Base-by-base conservation (phyloP, 2,329 filamentous ascomycete species). In the Neofusicoccum laricinum region DNA sequence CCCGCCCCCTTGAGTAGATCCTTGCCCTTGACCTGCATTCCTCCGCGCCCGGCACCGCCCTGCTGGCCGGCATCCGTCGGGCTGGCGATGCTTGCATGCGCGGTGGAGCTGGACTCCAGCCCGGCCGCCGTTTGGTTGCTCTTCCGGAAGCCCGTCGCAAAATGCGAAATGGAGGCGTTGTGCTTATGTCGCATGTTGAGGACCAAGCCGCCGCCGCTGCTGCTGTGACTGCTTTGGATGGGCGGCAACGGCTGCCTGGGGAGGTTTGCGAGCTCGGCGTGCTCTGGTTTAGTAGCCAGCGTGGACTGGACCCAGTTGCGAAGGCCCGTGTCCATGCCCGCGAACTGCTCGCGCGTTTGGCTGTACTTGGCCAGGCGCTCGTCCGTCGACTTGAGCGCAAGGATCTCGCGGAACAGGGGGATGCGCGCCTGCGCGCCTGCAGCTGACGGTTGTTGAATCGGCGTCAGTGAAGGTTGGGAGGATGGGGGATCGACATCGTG, bases 1-100 rank as follows among this genome's bases (percentile, higher is more conserved):
- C 92, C 92, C 63, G 93, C 93, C 21, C 90, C 89, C 68, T 95
- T 91, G 73, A 97, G 84, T 32, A 97, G 81, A 71, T 96, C 93
- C 80, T 97, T 97, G 75, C 93, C 89, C 81, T 93, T 94, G 43
- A 88, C 85, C 70, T 92, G 90, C 75, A 93, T 86, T 64, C 76
- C 71, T 61, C 72, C 68, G 63, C 65, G 72, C n/a, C 65, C 70
- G 57, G 68, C 67, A 50, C 70, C 72, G 69, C 40, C 48, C 25
- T 68, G 51, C 8, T 68, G 63, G 4, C 49, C 64, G 2, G 25
- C 41, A 36, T 46, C 41, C 17, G 63, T 71, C 43, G 69, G 67
- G 25, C 66, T 69, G 7, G 67, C 68, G 25, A 74, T 71, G 11
- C 65, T 68, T 7, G 66, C 69, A 30, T 75, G 71, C 12, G 72